Conservation (phyloP, 2,329 filamentous ascomycete genomes). For the Tolypocladium tundrense region DNA sequence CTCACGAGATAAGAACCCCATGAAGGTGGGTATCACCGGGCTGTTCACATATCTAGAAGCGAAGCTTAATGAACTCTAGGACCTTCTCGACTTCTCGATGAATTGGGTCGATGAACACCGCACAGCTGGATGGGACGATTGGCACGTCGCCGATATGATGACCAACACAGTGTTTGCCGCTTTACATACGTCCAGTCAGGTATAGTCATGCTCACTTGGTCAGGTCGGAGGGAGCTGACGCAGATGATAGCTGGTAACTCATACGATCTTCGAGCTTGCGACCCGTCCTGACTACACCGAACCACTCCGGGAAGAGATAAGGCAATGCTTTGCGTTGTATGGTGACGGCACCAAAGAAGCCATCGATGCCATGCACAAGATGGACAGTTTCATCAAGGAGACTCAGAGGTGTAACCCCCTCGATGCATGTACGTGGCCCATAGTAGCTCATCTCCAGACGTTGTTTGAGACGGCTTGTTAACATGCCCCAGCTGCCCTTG, state of each 20-base stretch:
- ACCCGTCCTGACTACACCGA: constrained; percentile 5
- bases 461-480: neutral
- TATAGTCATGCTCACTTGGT: neutral
- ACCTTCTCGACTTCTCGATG: constrained; percentile 6
- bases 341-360: constrained; percentile 4
- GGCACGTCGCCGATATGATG: constrained; percentile 5
- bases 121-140: neutral
- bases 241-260: neutral
- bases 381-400: constrained; percentile 11
- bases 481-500: constrained; percentile 4
- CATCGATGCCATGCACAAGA: constrained; percentile 5
- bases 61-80: neutral
- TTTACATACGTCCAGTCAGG: constrained; percentile 8
- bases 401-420: constrained; percentile 8
- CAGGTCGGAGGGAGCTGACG: neutral
- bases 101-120: constrained; percentile 5
- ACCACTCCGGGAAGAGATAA: constrained; percentile 5
- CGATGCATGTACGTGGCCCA: constrained; percentile 4
- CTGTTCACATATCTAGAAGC: neutral
- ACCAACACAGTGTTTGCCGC: constrained; percentile 6
- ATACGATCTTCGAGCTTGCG: constrained; percentile 8
- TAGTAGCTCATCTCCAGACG: neutral
- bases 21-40: constrained; percentile 1
- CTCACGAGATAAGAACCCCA: constrained; percentile 1
- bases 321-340: constrained; percentile 2